Evolutionary conservation across 805 yeast species (phyloP), one percentile per base, ranked within the genome.

Genomic region (Candida nitratophila): DNA sequence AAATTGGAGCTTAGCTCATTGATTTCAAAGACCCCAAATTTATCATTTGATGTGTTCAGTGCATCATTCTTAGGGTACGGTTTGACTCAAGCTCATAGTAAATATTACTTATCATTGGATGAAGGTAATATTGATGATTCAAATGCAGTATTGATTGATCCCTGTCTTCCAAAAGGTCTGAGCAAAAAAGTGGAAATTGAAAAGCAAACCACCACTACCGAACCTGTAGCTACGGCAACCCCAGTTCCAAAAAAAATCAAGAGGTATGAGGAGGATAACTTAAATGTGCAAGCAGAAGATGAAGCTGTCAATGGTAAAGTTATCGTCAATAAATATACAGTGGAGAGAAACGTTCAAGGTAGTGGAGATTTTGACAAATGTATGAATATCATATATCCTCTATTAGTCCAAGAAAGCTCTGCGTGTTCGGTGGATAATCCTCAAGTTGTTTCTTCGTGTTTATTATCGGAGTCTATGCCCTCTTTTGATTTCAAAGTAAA

Each of bases 41-140:
- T 66, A n/a, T 50, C 59, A 3, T 72, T 65, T 42, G 56, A 69
- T 42, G 69, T 81, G 2, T 80, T 69, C 46, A 70, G 81, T 6
- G 75, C 75, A 43, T 74, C 83, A 0, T 79, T 76, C 45, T 55
- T 79, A 11, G 86, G 86, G 1, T 73, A 72, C 46, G 88, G 88
- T 1, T 69, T 79, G 61, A 66, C 69, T 44, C 81, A 77, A 49
- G 81, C 82, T 3, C 77, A 72, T 47, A 50, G 54, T 6, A 68
- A 65, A 42, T 80, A 78, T 52, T 58, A 73, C 20, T 6, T 4
- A 3, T 43, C 24, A n/a, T 42, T 27, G 50, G 35, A 55, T 7
- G 45, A 58, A 29, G 47, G 50, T n/a, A 42, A 50, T 8, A 10
- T 41, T 37, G 16, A 42, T 21, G 46, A 49, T 3, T 43, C 43